Percentiles rank a stretch among this genome's conserved stretches.
Conservation (phyloP, 2,329 filamentous ascomycete species). For the Fusarium globosum region DNA sequence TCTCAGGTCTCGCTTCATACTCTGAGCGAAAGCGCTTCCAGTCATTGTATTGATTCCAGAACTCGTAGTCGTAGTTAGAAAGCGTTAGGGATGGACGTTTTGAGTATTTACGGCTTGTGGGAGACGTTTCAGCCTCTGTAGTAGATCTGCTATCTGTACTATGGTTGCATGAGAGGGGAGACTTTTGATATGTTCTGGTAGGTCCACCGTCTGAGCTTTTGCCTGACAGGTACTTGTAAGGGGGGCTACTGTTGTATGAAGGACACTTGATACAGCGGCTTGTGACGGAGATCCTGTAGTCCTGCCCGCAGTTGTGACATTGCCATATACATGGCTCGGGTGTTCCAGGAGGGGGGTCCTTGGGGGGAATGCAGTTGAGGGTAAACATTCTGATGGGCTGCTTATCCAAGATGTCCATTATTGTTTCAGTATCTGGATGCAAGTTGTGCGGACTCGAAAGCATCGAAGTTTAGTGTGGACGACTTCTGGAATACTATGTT, state of each 20-base stretch:
- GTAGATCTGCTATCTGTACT: neutral
- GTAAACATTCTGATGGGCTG: neutral
- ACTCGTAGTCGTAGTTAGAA: conserved; percentile 45
- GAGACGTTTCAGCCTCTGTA: neutral
- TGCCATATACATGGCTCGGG: conserved; percentile 48
- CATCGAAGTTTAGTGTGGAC: neutral
- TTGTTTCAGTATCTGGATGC: neutral
- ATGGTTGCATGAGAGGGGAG: neutral
- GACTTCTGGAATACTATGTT: neutral
- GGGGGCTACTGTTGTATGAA: neutral
- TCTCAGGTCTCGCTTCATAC: neutral
- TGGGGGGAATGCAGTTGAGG: neutral
- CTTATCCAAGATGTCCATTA: neutral
- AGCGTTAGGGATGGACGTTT: neutral
- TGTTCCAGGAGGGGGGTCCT: neutral
- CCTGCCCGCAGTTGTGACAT: conserved; percentile 47
- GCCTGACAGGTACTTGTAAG: neutral
- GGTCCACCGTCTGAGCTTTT: neutral
- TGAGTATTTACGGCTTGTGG: neutral
- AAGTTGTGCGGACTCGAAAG: neutral
- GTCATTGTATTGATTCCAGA: conserved; percentile 46
- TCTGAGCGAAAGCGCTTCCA: conserved; percentile 43
- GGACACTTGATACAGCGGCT: conserved; percentile 23
- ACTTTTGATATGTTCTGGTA: neutral
- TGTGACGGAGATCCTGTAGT: conserved; percentile 38